Evolutionary conservation across 1,139 yeast genomes (phyloP).

Genomic region (Geotrichum histeridarum): DNA sequence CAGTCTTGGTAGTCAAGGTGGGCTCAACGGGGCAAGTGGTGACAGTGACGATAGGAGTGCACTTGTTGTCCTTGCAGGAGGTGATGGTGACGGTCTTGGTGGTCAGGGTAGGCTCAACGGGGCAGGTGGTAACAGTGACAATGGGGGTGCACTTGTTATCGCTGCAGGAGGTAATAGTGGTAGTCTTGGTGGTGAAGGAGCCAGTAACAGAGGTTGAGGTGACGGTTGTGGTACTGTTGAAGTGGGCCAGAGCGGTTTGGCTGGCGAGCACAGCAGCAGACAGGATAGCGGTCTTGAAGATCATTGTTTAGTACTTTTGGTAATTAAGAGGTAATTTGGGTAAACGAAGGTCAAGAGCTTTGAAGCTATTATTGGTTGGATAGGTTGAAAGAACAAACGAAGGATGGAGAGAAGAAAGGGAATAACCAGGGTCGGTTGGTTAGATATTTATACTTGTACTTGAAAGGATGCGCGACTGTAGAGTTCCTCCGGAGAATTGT

Average conservation of each 20-base stretch:
- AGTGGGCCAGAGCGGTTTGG: slow-evolving; percentile 3
- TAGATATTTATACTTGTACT: too few species aligned
- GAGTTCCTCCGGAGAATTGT: too few species aligned
- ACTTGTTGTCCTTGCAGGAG: not conserved
- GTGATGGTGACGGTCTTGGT: slow-evolving; percentile 4
- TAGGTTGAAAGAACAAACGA: not conserved
- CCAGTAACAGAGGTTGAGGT: slow-evolving; percentile 11
- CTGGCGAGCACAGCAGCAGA: slow-evolving; percentile 5
- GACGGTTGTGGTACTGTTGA: slow-evolving; percentile 13
- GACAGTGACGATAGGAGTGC: slow-evolving; percentile 8
- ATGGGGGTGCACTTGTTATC: slow-evolving; percentile 14
- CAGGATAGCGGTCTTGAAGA: slow-evolving; percentile 1
- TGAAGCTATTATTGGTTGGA: too few species aligned
- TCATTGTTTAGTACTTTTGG: slow-evolving; percentile 1
- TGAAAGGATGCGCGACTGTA: too few species aligned
- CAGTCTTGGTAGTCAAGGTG: not conserved
- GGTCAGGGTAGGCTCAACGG: slow-evolving; percentile 3
- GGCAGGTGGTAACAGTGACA: slow-evolving; percentile 10
- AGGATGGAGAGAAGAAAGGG: not conserved
- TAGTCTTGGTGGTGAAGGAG: slow-evolving; percentile 7
- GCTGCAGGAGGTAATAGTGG: slow-evolving; percentile 18
- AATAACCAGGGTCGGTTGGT: not conserved
- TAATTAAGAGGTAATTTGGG: not conserved
- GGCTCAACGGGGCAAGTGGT: slow-evolving; percentile 15
- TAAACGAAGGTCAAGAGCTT: not conserved